Percentiles rank a stretch among this genome's conserved stretches.
Evolutionary conservation across 177 flowering plant species (phyloP).

Genomic region (Vitis hybrid): DNA sequence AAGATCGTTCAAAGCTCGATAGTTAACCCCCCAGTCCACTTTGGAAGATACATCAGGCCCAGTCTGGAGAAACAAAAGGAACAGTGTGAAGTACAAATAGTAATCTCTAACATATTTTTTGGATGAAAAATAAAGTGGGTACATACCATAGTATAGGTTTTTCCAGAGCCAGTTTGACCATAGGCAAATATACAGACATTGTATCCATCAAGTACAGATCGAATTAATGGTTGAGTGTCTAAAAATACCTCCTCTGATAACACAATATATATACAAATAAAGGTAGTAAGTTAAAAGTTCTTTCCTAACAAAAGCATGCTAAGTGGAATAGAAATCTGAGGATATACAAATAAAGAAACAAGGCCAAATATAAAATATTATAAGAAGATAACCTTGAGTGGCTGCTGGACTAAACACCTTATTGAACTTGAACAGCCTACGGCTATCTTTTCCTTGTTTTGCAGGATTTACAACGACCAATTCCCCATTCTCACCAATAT

Average conservation of each 20-base stretch:
- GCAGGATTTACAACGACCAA: constrained; percentile 71
- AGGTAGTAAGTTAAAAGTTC: not conserved
- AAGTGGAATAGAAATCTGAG: not conserved
- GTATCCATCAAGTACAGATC: constrained; percentile 96
- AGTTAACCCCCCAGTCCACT: constrained; percentile 91
- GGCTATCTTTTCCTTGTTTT: constrained; percentile 84
- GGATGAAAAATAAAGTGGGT: constrained; percentile 1
- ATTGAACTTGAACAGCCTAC: constrained; percentile 80
- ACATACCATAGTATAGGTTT: constrained; percentile 93
- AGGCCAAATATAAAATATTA: not conserved
- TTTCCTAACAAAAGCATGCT: not conserved
- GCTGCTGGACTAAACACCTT: constrained; percentile 80
- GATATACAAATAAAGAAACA: not conserved
- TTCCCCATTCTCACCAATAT: constrained; percentile 92
- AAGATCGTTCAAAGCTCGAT: constrained; percentile 87
- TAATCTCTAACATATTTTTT: not conserved
- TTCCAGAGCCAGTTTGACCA: constrained; percentile 99
- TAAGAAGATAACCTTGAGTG: constrained; percentile 67
- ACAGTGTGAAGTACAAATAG: not conserved
- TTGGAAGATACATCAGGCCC: constrained; percentile 66
- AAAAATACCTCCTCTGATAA: constrained; percentile 83
- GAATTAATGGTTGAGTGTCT: constrained; percentile 89
- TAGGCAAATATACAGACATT: constrained; percentile 98
- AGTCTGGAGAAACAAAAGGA: constrained; percentile 42
- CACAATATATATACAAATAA: not conserved